A percentile compares a stretch with the other conserved stretches of the same genome.
Evolutionary conservation across 805 yeast species (phyloP).

Genomic region (Yarrowia alimentaria): DNA sequence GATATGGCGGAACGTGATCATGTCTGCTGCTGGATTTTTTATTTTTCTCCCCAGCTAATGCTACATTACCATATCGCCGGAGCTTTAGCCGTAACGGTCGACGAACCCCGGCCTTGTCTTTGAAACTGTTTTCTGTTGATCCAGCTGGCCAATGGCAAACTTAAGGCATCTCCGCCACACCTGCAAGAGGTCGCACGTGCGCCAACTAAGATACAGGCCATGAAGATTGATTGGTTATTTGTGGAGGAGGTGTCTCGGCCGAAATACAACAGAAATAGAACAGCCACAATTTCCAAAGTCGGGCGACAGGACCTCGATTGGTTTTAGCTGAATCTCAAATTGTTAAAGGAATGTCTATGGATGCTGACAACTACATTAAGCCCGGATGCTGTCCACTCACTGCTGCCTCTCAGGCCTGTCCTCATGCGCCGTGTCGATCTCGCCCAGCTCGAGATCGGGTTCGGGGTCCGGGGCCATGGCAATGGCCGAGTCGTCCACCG

Average conservation of each 20-base stretch:
- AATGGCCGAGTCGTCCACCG: slow-evolving; percentile 15
- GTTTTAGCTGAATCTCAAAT: no score
- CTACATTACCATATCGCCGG: no score
- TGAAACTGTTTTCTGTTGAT: neutral
- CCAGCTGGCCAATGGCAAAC: neutral
- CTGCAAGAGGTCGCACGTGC: slow-evolving; percentile 13
- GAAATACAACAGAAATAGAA: no score
- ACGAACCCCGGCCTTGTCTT: neutral
- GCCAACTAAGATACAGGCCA: neutral
- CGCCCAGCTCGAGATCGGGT: slow-evolving; percentile 19
- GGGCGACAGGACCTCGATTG: no score
- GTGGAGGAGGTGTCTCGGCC: no score
- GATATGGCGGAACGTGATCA: no score
- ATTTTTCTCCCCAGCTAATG: no score
- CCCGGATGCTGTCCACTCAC: no score
- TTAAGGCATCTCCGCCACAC: neutral
- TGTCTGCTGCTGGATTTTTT: no score
- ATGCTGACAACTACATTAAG: neutral
- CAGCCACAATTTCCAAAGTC: no score
- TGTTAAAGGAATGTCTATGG: no score
- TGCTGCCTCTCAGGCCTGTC: neutral
- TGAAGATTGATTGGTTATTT: neutral
- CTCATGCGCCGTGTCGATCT: neutral
- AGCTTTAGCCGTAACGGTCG: no score
- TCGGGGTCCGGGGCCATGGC: slow-evolving; percentile 18